Evolutionary conservation across 108 stramenopile genomes (phyloP), one percentile per base, ranked within the genome.

Genomic region (Nitzschia putrida): DNA sequence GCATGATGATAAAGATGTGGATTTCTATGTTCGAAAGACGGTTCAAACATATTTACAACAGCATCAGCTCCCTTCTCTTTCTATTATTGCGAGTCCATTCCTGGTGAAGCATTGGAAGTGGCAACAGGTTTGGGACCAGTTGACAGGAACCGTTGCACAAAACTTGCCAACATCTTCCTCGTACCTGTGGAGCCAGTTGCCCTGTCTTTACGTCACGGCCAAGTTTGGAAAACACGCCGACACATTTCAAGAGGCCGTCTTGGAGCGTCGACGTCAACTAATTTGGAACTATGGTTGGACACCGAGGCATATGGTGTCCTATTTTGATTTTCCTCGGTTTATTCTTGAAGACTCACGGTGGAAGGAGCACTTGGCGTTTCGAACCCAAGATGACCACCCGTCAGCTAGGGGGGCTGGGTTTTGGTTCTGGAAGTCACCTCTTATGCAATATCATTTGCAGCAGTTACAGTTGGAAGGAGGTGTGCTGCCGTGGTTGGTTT

Each of bases 271-370:
- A 18, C 14, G n/a, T 18, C n/a, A 49, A 3, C 14, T 49, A 18
- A 49, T 49, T 18, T 49, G 47, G 47, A 49, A 49, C 18, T 49
- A 49, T 49, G 47, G 47, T 4, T 49, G 47, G 47, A 16, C 47
- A 49, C 18, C 47, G 1, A 16, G 18, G 6, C 2, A 18, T 3
- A 2, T 49, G 1, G 14, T 49, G 14, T 49, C 47, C 2, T 49
- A 49, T 18, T 49, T 18, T 49, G 47, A 49, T 16, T 49, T 49
- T 5, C 47, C 47, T 18, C 6, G 3, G 2, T 49, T 16, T 16
- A 49, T 49, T 18, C 18, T 18, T 16, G 4, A 49, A 16, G 47
- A 49, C 18, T 3, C 14, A 18, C 14, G 47, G 18, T 49, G 47
- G 47, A 49, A 49, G 18, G n/a, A 16, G 18, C 47, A 49, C 18